A percentile compares a stretch with the other conserved stretches of the same genome.
These are phyloP conservation scores for Theileria annulata DNA, from an alignment of 169 alveolate species.

Conservation along the genomic window DNA sequence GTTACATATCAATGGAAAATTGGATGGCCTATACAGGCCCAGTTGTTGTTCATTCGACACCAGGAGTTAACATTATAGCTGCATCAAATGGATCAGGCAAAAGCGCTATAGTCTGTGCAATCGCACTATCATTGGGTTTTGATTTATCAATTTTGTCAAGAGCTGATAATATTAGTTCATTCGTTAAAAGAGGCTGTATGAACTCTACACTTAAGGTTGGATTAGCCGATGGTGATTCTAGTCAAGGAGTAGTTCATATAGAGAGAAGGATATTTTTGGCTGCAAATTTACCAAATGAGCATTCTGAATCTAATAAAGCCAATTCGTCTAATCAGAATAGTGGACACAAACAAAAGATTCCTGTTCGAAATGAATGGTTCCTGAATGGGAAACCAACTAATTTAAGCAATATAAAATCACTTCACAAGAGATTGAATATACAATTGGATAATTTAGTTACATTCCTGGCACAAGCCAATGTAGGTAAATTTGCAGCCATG, in stretches of 20 bases:
- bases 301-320: neutral
- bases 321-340: slow-evolving; percentile 33
- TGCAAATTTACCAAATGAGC: neutral
- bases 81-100: slow-evolving; percentile 78
- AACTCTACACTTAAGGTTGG: slow-evolving; percentile 47
- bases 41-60: slow-evolving; percentile 55
- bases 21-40: slow-evolving; percentile 81
- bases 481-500: slow-evolving; percentile 70
- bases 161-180: slow-evolving; percentile 63
- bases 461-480: slow-evolving; percentile 76
- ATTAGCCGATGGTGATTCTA: slow-evolving; percentile 13
- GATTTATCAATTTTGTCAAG: slow-evolving; percentile 61
- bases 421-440: slow-evolving; percentile 53
- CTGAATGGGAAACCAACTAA: slow-evolving; percentile 60
- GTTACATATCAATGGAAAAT: slow-evolving; percentile 63
- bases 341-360: slow-evolving; percentile 10
- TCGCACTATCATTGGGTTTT: slow-evolving; percentile 74
- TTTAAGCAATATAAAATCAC: slow-evolving; percentile 32
- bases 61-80: slow-evolving; percentile 75
- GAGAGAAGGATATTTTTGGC: slow-evolving; percentile 20
- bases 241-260: neutral
- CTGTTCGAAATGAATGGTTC: slow-evolving; percentile 57
- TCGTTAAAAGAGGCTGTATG: slow-evolving; percentile 67
- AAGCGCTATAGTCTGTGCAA: slow-evolving; percentile 75
- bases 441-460: slow-evolving; percentile 69